Conservation (phyloP, 768 basidiomycete genomes). For the Mycena capillaripes region DNA sequence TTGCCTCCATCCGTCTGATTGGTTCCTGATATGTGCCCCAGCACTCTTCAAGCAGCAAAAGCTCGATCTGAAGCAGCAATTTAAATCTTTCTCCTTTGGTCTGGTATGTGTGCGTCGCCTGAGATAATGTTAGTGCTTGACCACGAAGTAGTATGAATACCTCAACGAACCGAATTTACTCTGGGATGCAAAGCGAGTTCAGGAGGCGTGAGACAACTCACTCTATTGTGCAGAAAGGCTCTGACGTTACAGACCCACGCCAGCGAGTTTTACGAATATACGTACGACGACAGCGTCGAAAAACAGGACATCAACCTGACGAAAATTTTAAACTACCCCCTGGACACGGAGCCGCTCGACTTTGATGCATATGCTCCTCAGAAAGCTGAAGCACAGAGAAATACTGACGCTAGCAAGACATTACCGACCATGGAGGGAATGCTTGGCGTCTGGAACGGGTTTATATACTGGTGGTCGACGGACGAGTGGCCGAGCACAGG, state of each 20-base stretch:
- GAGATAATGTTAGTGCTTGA: not conserved
- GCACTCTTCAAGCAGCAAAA: conserved; percentile 40
- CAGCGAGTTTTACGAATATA: conserved; percentile 23
- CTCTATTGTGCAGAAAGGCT: too few relatives aligned
- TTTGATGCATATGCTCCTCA: conserved; percentile 27
- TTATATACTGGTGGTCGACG: conserved; percentile 2
- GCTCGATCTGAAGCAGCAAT: conserved; percentile 28
- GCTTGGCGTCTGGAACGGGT: conserved; percentile 29
- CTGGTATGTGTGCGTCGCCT: conserved; percentile 37
- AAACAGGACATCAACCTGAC: conserved; percentile 8
- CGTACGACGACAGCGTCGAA: conserved; percentile 31
- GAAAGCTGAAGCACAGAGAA: not conserved
- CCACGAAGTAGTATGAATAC: conserved; percentile 22
- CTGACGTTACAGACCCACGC: not conserved
- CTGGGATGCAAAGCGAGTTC: conserved; percentile 19
- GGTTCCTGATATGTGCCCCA: not conserved
- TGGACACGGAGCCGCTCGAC: conserved; percentile 25
- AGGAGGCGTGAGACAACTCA: conserved; percentile 12
- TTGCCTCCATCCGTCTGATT: not conserved
- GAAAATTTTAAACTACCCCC: conserved; percentile 32
- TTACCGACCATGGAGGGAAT: not conserved
- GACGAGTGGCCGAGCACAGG: conserved; percentile 8
- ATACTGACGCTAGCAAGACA: not conserved
- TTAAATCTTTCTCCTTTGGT: conserved; percentile 41
- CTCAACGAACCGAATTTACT: conserved; percentile 17